phyloP scores from a whole-genome alignment of 2,329 filamentous ascomycete species.

The Neoscytalidium dimidiatum region DNA sequence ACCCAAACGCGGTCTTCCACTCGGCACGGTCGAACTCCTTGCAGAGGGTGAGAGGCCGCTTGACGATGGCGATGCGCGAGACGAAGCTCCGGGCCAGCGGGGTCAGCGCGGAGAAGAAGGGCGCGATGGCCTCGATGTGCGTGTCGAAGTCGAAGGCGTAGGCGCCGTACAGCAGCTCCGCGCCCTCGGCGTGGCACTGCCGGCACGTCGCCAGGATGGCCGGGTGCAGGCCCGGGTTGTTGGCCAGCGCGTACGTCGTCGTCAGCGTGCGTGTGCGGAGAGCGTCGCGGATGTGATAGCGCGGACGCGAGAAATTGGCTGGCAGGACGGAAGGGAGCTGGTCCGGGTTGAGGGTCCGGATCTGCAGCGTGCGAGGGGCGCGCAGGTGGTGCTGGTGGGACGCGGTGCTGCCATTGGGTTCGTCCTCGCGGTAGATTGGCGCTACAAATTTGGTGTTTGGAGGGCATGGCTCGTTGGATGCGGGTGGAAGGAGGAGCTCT shows the following conservation, averaged over 20 bases:
- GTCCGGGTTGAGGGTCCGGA: conserved; percentile 44
- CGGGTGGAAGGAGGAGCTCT: conserved; percentile 41
- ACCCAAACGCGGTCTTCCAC: conserved; percentile 57
- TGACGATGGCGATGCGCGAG: conserved; percentile 55
- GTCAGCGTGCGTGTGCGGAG: conserved; percentile 46
- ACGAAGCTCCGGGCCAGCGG: conserved; percentile 51
- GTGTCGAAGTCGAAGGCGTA: conserved; percentile 62
- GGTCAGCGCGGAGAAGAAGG: conserved; percentile 61
- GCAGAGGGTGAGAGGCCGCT: conserved; percentile 55
- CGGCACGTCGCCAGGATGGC: conserved; percentile 50
- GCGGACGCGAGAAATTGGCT: conserved; percentile 38
- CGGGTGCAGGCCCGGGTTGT: conserved; percentile 42
- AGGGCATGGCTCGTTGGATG: conserved; percentile 9
- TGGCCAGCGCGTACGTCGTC: conserved; percentile 59
- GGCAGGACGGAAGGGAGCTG: conserved; percentile 22
- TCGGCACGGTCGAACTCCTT: conserved; percentile 59
- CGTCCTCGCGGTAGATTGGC: conserved; percentile 47
- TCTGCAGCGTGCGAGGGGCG: conserved; percentile 39
- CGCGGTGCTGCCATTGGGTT: conserved; percentile 22
- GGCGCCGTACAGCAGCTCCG: conserved; percentile 56
- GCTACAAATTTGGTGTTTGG: background rate
- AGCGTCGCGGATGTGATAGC: conserved; percentile 43
- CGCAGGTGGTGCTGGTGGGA: conserved; percentile 29
- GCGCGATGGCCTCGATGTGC: conserved; percentile 61
- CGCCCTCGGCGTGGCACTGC: conserved; percentile 57